Evolutionary conservation across 768 basidiomycete genomes (phyloP), one percentile per base, ranked within the genome.

Genomic region (Ephemerocybe angulata): DNA sequence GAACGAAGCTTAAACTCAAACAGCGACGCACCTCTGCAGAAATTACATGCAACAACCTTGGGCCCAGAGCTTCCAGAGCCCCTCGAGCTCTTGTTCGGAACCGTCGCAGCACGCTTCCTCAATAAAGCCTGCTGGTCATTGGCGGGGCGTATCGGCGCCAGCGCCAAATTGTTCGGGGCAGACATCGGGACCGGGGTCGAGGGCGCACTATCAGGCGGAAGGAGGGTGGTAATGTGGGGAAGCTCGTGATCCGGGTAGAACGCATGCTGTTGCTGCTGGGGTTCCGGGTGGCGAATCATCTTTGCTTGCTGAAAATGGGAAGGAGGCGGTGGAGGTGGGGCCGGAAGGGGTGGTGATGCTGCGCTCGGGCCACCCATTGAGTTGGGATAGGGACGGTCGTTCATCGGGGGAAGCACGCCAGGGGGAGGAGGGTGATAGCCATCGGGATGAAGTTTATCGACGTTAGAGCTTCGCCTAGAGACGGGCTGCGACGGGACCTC

Each of bases 11-110:
- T 54, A 17, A 22, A 33, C 49, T 30, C 40, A 50, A 37, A 13
- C 29, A 54, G 31, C 30, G 30, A 74, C 83, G 53, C 63, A 91
- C 90, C 88, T 76, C 90, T 81, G 70, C 90, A 93, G 66, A 90
- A 90, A 70, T 92, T 90, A 71, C 90, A 93, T 15, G 90, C 90
- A 22, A 93, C 89, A 12, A 91, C 87, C 65, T 92, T 92, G 43
- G 89, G 88, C 11, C 90, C 90, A 49, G 87, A 87, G 55, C 77
- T 85, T 31, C 83, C 82, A 47, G 76, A 70, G 62, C 79, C 77
- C 58, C 84, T 82, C 52, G 72, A 75, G 55, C 71, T 80, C 63
- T 84, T 85, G 37, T 80, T 85, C 43, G 84, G 84, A 12, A 87
- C 78, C 7, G 87, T 86, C 7, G 85, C 80, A 13, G 86, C 80